Evolutionary conservation across 805 yeast species (phyloP), one percentile per base, ranked within the genome.

Genomic region (Clavispora asparagi): DNA sequence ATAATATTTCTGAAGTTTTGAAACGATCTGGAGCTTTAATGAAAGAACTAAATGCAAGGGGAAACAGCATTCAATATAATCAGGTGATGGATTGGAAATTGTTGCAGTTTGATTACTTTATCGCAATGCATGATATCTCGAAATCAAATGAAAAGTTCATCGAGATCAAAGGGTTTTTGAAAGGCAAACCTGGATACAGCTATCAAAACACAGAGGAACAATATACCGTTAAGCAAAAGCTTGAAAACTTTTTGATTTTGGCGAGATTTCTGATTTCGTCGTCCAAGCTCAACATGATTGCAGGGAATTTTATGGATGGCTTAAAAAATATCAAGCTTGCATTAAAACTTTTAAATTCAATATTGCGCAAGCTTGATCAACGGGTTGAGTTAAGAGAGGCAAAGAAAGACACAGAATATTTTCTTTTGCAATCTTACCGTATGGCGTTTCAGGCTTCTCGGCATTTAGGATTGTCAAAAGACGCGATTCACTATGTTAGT

Each of bases 381-480:
- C 30, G 29, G 52, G 27, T 51, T 49, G 11, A 54, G 43, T 41
- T 61, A 30, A 42, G 63, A 45, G 50, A 60, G 2, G 43, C 69
- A 3, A 73, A 71, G 49, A 63, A 76, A 63, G 60, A 59, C 25
- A 59, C 78, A 2, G 59, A 74, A 0, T 48, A 46, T 1, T 51
- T 59, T 12, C 56, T 81, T 30, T 55, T 70, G 11, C 54, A 60
- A 5, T 53, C 77, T 3, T 79, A 78, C 51, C 60, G 63, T 7
- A 45, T 47, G 3, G 61, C 79, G 25, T 62, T 81, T 19, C 59
- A 67, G 4, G 55, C 68, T 0, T 68, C 73, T 44, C 62, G 70
- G 13, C 74, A 71, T 32, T 57, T 79, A 33, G 90, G 91, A 0
- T 56, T 82, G 3, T 65, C 81, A 0, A 79, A 78, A 50, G 89